These are phyloP conservation scores for Nicotiana tomentosiformis DNA, from an alignment of 257 asterid species.

Conservation along the genomic window DNA sequence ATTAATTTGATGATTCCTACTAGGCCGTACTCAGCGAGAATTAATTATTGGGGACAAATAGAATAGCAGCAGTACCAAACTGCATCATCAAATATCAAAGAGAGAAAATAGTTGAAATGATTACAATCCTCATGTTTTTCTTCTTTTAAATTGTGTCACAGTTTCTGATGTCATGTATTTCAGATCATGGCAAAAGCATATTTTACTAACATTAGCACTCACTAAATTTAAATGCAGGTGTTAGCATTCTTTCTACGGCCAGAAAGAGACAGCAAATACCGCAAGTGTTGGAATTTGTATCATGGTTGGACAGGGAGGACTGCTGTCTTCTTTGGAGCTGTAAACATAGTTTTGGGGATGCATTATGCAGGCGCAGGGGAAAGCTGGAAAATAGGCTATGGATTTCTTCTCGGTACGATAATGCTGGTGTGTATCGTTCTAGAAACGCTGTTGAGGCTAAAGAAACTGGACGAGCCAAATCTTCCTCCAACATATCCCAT, in stretches of 20 bases:
- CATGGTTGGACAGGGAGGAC: constrained; percentile 74
- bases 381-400: constrained; percentile 69
- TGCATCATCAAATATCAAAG: too few species aligned
- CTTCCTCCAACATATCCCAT: constrained; percentile 42
- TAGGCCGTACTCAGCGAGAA: too few species aligned
- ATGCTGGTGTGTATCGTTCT: constrained; percentile 46
- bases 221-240: constrained; percentile 29
- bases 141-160: not conserved
- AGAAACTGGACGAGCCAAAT: constrained; percentile 30
- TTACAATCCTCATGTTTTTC: too few species aligned
- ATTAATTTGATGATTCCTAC: too few species aligned
- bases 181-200: not conserved
- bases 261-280: constrained; percentile 53
- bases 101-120: too few species aligned
- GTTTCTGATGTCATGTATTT: not conserved
- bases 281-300: constrained; percentile 69
- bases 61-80: too few species aligned
- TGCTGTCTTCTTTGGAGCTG: constrained; percentile 69
- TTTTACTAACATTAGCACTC: not conserved
- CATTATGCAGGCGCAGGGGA: constrained; percentile 60
- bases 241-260: constrained; percentile 77
- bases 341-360: constrained; percentile 63
- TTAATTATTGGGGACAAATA: too few species aligned
- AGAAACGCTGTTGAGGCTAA: constrained; percentile 55
- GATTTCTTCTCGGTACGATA: constrained; percentile 47